Conservation (phyloP, 2,329 filamentous ascomycete genomes). For the Aspergillus glaucus region DNA sequence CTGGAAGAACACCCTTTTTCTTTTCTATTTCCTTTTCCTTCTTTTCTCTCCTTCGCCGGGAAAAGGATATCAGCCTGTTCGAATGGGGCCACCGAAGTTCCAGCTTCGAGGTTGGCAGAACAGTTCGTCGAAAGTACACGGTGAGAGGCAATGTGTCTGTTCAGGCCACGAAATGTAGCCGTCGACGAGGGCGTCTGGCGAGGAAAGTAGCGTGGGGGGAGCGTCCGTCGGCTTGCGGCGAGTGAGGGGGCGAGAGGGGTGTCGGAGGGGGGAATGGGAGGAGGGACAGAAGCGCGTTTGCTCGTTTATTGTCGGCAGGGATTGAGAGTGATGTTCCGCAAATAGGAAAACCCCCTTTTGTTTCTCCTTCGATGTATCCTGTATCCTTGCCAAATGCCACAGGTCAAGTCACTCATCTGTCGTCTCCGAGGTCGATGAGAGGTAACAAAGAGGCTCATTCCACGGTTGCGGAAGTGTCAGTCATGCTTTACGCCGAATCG, state of each 20-base stretch:
- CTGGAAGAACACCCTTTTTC: too few species aligned
- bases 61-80: slow-evolving; percentile 10
- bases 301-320: not conserved
- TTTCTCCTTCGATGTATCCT: too few species aligned
- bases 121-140: slow-evolving; percentile 7
- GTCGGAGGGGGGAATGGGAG: not conserved
- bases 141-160: not conserved
- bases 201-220: not conserved
- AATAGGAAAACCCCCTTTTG: not conserved
- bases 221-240: not conserved
- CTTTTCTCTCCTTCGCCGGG: too few species aligned
- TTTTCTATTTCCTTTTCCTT: too few species aligned
- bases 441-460: too few species aligned
- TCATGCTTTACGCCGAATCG: too few species aligned
- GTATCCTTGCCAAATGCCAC: too few species aligned
- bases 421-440: too few species aligned
- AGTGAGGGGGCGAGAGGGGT: not conserved
- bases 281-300: not conserved
- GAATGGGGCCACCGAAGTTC: slow-evolving; percentile 21
- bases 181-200: not conserved
- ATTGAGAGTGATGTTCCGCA: not conserved
- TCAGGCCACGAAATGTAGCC: not conserved
- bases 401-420: too few species aligned
- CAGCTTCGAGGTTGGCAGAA: slow-evolving; percentile 21
- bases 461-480: too few species aligned